Base-by-base conservation (phyloP, 2,329 filamentous ascomycete genomes). In the Bipolaris oryzae region DNA sequence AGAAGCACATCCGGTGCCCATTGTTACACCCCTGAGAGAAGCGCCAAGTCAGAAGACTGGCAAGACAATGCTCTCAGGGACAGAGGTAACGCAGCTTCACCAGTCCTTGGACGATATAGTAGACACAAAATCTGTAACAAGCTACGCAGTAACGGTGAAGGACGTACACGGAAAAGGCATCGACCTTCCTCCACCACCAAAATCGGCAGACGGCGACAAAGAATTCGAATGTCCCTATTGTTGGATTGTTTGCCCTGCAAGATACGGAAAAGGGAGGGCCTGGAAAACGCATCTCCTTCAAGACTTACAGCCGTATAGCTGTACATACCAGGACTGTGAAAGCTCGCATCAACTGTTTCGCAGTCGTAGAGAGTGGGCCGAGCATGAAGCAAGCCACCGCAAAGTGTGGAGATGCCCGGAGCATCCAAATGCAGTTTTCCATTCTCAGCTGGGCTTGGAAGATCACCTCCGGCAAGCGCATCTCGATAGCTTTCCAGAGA, bases 141-240 rank as follows among this genome's bases (percentile, higher is more conserved):
- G 72, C 41, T 73, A 75, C 57, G 73, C 74, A 23, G 71, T 68
- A 5, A 76, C 74, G 0, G 72, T 74, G 0, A 69, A 66, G n/a
- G 74, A 76, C 42, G 57, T 75, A 5, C 62, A 70, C 3, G 73
- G 73, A 0, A 68, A 63, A 37, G 69, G 71, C 1, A 68, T 76
- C 25, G 67, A 74, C 7, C 48, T 76, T 7, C 74, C 74, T 1
- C 64, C 72, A 11, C 73, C 74, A 18, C 74, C 74, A 2, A 72
- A 64, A 54, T 50, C 58, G 18, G 72, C 73, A 6, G 65, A 65
- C 38, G 67, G 69, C 1, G 70, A 75, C 15, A 71, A 66, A 31
- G 74, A 76, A 49, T 76, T 76, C 33, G 74, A 76, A 39, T 76
- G 74, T 45, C 74, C 74, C 1, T 76, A 73, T 52, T 76, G 74